Evolutionary conservation across 1,284 basidiomycete genomes (phyloP).

Genomic region (Irpex sp.): DNA sequence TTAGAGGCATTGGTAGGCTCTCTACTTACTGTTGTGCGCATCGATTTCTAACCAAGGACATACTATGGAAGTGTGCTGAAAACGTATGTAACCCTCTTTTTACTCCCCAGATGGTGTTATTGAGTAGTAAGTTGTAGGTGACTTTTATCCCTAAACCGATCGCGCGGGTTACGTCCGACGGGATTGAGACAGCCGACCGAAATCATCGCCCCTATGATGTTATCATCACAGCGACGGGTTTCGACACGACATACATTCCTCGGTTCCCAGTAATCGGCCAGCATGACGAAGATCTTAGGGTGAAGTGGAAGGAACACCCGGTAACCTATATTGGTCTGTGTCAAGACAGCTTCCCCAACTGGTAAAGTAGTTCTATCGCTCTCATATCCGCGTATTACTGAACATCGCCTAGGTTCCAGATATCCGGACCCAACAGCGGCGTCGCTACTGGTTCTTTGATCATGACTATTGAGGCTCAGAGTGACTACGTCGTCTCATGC

Average conservation of each 20-base stretch:
- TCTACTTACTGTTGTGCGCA: not conserved
- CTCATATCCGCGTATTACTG: not conserved
- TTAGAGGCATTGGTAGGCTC: conserved; percentile 43
- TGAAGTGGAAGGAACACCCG: conserved; percentile 45
- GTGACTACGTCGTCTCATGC: conserved; percentile 44
- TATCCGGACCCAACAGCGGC: conserved; percentile 36
- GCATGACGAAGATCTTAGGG: conserved; percentile 39
- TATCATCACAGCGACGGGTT: conserved; percentile 53
- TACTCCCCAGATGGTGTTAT: not conserved
- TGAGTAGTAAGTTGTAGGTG: not conserved
- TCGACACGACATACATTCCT: conserved; percentile 43
- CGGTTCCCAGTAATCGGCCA: conserved; percentile 47
- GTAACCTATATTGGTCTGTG: conserved; percentile 46
- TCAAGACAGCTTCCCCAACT: conserved; percentile 53
- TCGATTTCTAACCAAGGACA: too few species aligned
- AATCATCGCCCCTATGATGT: conserved; percentile 47
- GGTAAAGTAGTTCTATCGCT: conserved; percentile 23
- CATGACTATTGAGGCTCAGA: conserved; percentile 45
- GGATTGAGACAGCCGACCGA: conserved; percentile 50
- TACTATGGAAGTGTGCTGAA: not conserved
- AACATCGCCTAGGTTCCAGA: conserved; percentile 24
- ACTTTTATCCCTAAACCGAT: conserved; percentile 36
- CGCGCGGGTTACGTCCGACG: conserved; percentile 40
- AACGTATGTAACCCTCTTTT: not conserved
- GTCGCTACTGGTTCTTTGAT: conserved; percentile 25